Evolutionary conservation across 2,329 filamentous ascomycete species (phyloP), one percentile per base, ranked within the genome.

Genomic region (Fusarium subtropicale): DNA sequence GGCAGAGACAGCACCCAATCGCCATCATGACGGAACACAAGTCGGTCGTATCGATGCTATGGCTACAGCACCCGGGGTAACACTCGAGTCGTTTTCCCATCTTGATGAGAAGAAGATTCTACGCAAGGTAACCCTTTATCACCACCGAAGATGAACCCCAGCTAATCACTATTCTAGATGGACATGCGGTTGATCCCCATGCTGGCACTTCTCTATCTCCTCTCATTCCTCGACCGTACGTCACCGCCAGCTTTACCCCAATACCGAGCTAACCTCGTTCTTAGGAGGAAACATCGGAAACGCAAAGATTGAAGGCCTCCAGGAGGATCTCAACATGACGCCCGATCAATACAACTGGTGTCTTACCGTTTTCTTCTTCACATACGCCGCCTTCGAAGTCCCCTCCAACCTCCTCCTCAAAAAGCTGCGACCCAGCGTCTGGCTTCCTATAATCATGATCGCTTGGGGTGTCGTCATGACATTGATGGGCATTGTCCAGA

Each of bases 371-470:
- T 96, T 97, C 82, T 96, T 95, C 83, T 87, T 95, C 67, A 78
- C 90, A 3, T 97, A 96, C 75, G 85, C 91, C 3, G 83, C 91
- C 22, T 93, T 93, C 67, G 92, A 95, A 75, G 87, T 91, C 0
- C 82, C 92, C n/a, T 93, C 90, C 57, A 96, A 96, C 73, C 79
- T 95, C 15, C 79, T 95, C 10, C 86, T 96, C 57, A 96, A 95
- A 78, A 87, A 85, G 16, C 81, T 94, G 53, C 86, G 90, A 0
- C 93, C 93, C 0, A 91, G 88, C 39, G 80, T 92, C 51, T 97
- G 94, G 81, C 85, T 95, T 26, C 90, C 92, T 0, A 79, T 85
- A 8, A 95, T 95, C 72, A 94, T 97, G 89, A 78, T 92, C 2
- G 81, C 87, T 2, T 88, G 83, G 82, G 80, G 81, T 3, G 26